Evolutionary conservation across 805 yeast species (phyloP), one percentile per base, ranked within the genome.

Genomic region (Saturnispora sekii): DNA sequence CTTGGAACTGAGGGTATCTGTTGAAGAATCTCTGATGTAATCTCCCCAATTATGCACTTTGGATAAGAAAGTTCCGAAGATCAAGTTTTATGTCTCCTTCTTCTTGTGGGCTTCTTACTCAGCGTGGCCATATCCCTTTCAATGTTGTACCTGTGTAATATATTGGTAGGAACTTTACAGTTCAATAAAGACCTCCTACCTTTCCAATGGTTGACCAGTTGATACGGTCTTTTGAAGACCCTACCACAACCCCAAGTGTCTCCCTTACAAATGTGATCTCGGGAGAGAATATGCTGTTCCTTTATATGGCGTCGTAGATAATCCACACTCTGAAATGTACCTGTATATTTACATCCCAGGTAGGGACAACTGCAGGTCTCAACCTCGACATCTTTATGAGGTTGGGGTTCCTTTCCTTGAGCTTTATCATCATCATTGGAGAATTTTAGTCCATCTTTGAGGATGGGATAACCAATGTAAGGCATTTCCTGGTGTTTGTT

Each of bases 201-300:
- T 16, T 52, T 48, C 65, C 65, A 61, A 45, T 61, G 65, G 43
- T 61, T 61, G 9, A 61, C 59, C 31, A 61, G 40, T 44, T 61
- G 65, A 41, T 61, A 61, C 5, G 65, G 65, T 41, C 65, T 47
- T 43, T 58, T 60, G 43, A 61, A 61, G 29, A 51, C 53, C 35
- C 57, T 61, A 28, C 56, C 54, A 32, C 65, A 61, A 3, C 65
- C 65, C 65, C 65, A 61, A 21, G 46, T 45, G 35, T 38, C 35
- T 7, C 65, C 64, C 30, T 37, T 40, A 44, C 64, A 60, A 9
- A 52, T 49, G 38, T 60, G 63, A 10, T 52, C 52, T 17, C 49
- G 53, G 4, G 59, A 49, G 16, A 53, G 47, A 36, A 53, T 49
- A 39, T 60, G 64, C 38, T 60, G 64, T 48, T 60, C 64, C 30